Evolutionary conservation across 371 early-diverging fungal genomes (phyloP), one percentile per base, ranked within the genome.

Genomic region (Mortierella sp.): DNA sequence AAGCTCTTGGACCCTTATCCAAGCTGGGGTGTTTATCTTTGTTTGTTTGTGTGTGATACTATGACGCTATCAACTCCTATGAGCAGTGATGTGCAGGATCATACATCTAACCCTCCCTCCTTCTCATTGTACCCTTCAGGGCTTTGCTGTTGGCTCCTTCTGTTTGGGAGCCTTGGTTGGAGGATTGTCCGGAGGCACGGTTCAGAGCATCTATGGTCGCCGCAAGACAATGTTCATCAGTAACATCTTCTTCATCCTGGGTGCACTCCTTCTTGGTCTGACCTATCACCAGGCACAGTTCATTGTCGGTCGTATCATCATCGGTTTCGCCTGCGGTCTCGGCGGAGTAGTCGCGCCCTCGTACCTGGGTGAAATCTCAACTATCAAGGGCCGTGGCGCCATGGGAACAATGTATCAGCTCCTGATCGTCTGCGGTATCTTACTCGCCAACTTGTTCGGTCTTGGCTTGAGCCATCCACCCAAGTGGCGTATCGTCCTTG

Each of bases 261-360:
- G 94, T 48, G 86, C 88, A 14, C 61, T 89, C 24, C 70, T 91
- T 1, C 80, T 94, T 18, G 84, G 86, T 24, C 66, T 86, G 28
- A 79, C 91, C 7, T 84, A 85, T 10, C 83, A 85, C 4, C 73
- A 82, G 57, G 88, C 80, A n/a, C 88, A 89, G 71, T 89, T 95
- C 58, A 87, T 87, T 54, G 49, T 93, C 53, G 97, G 95, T 1
- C 90, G 98, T 64, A 82, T 96, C 66, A 67, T 95, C 43, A 85
- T 88, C 46, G 98, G 98, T 54, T 72, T 93, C 52, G 96, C 89
- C 13, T 86, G 91, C 31, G 97, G 97, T 31, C 84, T 92, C 16
- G 89, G 90, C 57, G 91, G 94, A 46, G 91, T 88, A 39, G 89
- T 88, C 14, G 90, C 93, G 13, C 88, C 94, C 2, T 86, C 89